Conservation (phyloP, 2,329 filamentous ascomycete species). For the Grosmannia serpens region DNA sequence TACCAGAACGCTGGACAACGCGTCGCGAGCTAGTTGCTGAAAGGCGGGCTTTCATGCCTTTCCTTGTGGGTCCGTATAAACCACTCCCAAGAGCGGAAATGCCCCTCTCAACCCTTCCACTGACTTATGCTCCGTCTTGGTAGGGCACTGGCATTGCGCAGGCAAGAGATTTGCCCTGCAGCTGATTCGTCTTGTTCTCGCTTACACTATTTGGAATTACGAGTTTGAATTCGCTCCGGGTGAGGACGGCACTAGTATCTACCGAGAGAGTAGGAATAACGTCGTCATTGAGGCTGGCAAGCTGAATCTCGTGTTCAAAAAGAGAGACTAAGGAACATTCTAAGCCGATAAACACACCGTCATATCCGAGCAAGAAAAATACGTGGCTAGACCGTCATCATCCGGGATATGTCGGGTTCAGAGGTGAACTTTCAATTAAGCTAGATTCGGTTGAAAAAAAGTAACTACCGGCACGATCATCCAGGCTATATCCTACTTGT, state of each 20-base stretch:
- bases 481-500: too few relatives aligned
- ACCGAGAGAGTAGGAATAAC: neutral
- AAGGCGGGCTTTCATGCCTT: neutral
- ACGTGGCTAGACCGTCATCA: neutral
- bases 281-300: neutral
- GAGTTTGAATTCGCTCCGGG: neutral
- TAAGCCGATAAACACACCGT: neutral
- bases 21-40: neutral
- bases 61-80: neutral
- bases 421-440: too few relatives aligned
- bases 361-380: neutral
- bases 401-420: too few relatives aligned
- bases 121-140: neutral
- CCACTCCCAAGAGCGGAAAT: neutral
- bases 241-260: neutral
- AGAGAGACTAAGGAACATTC: neutral
- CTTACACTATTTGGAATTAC: neutral
- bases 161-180: neutral
- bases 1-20: neutral
- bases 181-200: neutral
- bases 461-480: too few relatives aligned
- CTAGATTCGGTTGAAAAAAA: too few relatives aligned
- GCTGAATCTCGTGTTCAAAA: neutral
- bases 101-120: neutral
- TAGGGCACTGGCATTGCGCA: neutral